A percentile compares a stretch with the other conserved stretches of the same genome.
phyloP scores from a whole-genome alignment of 2,329 filamentous ascomycete species.

The Alternaria triticimaculans region DNA sequence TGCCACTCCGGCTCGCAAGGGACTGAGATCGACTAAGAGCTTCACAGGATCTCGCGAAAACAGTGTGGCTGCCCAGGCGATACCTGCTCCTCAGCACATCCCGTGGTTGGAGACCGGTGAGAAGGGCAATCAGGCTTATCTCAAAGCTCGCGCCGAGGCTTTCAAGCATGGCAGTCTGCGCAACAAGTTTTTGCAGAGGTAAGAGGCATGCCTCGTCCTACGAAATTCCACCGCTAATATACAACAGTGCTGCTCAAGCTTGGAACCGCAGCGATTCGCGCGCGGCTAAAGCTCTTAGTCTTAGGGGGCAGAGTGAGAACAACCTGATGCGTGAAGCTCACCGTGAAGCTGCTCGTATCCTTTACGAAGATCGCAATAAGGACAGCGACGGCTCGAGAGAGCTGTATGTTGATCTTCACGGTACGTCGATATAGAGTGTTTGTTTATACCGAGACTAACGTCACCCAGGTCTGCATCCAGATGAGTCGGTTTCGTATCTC shows the following conservation, averaged over 20 bases:
- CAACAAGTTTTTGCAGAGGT: slow-evolving; percentile 98
- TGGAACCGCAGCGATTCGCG: slow-evolving; percentile 98
- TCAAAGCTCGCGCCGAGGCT: slow-evolving; percentile 92
- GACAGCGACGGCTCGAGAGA: slow-evolving; percentile 67
- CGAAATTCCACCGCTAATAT: slow-evolving; percentile 10
- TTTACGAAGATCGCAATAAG: slow-evolving; percentile 94
- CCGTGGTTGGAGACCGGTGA: slow-evolving; percentile 96
- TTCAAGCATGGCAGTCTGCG: slow-evolving; percentile 96
- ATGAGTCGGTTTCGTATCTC: slow-evolving; percentile 94
- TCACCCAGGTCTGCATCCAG: slow-evolving; percentile 78
- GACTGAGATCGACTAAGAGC: slow-evolving; percentile 69
- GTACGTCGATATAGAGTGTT: slow-evolving; percentile 29
- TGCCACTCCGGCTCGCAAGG: slow-evolving; percentile 62
- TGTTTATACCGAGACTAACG: slow-evolving; percentile 9
- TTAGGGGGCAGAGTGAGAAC: slow-evolving; percentile 95
- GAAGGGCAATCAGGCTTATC: slow-evolving; percentile 87
- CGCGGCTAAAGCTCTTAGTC: slow-evolving; percentile 90
- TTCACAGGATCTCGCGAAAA: slow-evolving; percentile 74
- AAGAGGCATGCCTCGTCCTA: neutral
- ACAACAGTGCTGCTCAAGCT: slow-evolving; percentile 83
- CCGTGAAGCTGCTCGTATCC: slow-evolving; percentile 85
- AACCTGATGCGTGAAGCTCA: slow-evolving; percentile 97
- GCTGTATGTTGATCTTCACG: slow-evolving; percentile 94
- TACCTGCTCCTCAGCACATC: slow-evolving; percentile 86
- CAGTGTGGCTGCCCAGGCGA: slow-evolving; percentile 80